Evolutionary conservation across 768 basidiomycete species (phyloP).

Genomic region (Suillus bovinus): DNA sequence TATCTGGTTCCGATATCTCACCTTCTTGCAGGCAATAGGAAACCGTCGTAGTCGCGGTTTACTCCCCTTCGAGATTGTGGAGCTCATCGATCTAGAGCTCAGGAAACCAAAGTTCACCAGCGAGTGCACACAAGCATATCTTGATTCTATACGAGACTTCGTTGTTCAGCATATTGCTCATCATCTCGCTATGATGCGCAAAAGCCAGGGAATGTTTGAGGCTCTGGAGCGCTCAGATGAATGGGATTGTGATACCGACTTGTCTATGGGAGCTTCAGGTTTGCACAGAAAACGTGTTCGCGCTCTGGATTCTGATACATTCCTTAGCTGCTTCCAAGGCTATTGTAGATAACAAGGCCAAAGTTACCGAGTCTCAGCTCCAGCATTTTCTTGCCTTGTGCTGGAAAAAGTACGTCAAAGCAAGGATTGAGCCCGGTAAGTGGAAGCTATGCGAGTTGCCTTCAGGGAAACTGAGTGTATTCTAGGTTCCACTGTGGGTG

Average conservation of each 20-base stretch:
- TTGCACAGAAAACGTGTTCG: slow-evolving; percentile 21
- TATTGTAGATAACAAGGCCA: slow-evolving; percentile 86
- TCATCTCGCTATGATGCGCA: slow-evolving; percentile 65
- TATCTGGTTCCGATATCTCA: slow-evolving; percentile 12
- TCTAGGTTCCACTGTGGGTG: slow-evolving; percentile 93
- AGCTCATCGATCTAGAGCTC: slow-evolving; percentile 68
- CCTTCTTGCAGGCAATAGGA: slow-evolving; percentile 56
- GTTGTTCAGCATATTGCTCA: slow-evolving; percentile 65
- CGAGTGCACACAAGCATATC: slow-evolving; percentile 72
- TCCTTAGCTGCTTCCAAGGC: slow-evolving; percentile 60
- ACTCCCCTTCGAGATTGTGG: slow-evolving; percentile 83
- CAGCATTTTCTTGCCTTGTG: slow-evolving; percentile 81
- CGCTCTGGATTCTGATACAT: slow-evolving; percentile 7
- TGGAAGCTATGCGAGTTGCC: background rate
- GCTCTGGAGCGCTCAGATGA: slow-evolving; percentile 73
- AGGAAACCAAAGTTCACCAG: slow-evolving; percentile 55
- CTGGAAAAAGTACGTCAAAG: slow-evolving; percentile 90
- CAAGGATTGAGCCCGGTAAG: slow-evolving; percentile 92
- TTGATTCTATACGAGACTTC: slow-evolving; percentile 69
- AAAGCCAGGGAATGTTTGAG: slow-evolving; percentile 78
- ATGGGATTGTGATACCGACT: slow-evolving; percentile 76
- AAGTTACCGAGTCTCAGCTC: slow-evolving; percentile 84
- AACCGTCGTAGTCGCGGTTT: slow-evolving; percentile 61
- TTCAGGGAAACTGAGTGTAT: background rate
- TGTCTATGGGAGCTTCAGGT: slow-evolving; percentile 77